phyloP scores from a whole-genome alignment of 441 rosid genomes.

The Erodium moschatum region DNA sequence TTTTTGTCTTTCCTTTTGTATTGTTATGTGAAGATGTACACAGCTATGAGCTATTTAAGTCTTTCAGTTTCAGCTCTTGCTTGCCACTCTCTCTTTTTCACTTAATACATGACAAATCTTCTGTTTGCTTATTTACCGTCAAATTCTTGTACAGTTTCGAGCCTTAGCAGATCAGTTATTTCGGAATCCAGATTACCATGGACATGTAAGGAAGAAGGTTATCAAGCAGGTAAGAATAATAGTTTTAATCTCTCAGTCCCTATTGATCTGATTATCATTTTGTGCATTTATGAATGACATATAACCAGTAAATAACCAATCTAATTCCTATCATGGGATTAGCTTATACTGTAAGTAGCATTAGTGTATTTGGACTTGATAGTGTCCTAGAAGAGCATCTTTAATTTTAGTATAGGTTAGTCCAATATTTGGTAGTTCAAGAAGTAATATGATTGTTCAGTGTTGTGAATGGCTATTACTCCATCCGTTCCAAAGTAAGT shows the following conservation, averaged over 20 bases:
- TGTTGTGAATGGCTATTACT: no score
- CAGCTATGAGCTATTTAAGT: not conserved
- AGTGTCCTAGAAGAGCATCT: not conserved
- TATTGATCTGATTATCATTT: no score
- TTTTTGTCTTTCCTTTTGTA: not conserved
- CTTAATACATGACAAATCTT: not conserved
- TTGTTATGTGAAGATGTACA: not conserved
- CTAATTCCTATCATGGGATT: not conserved
- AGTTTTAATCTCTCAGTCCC: not conserved
- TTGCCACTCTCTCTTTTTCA: not conserved
- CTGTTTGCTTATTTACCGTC: not conserved
- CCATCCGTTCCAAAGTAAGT: not conserved
- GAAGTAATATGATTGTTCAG: no score
- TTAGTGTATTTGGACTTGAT: not conserved
- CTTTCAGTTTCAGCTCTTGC: not conserved
- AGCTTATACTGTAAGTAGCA: not conserved
- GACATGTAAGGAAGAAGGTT: conserved; percentile 65
- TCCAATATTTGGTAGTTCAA: no score
- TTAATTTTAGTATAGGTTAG: no score
- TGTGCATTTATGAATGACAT: not conserved
- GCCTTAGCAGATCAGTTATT: conserved; percentile 90
- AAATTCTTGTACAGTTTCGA: conserved; percentile 50
- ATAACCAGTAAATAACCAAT: not conserved
- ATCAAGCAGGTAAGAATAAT: conserved; percentile 62
- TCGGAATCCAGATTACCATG: conserved; percentile 72